Base-by-base conservation (phyloP, 1,284 basidiomycete species). In the Rhodofomes roseus region DNA sequence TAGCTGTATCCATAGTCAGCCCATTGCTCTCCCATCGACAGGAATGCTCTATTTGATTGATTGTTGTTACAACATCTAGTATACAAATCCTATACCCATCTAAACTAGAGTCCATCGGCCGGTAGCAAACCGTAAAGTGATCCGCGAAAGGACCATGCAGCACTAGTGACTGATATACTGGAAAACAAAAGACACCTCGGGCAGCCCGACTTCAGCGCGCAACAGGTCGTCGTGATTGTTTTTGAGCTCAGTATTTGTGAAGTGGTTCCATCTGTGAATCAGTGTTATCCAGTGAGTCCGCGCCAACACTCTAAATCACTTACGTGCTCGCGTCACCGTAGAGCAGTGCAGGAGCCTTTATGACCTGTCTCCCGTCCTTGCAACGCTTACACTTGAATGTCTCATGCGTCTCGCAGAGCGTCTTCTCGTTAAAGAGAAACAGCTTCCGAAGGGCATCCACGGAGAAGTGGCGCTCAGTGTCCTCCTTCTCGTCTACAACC, bases 321-420 rank as follows among this genome's bases (percentile, higher is more conserved):
- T 81, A 95, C 93, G 95, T 95, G 89, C 93, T 96, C 7, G 93
- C 93, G 73, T 99, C 96, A 37, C 97, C 97, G 67, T 99, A 99
- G 20, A 99, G 75, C 71, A 99, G 74, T 0, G 93, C 95, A 0
- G 87, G 85, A 2, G 93, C 82, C 73, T 96, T 97, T 70, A 86
- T 80, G 50, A 83, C 73, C 74, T 99, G 96, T 70, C 85, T 90
- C 23, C 94, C 96, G 63, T 93, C 81, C 73, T 85, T 90, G 77
- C 97, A 99, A 34, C 96, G 84, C 75, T 95, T 96, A 78, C 96
- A 98, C 76, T 98, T 99, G 85, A 95, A 97, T 4, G 93, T 95
- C 70, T 97, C 95, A 69, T 99, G 97, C 36, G 96, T 98, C 72
- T 99, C 95, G 70, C 92, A 95, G 4, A 87, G 72, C 7, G 96